Base-by-base conservation (phyloP, 768 basidiomycete species). In the Coprinellus micaceus region DNA sequence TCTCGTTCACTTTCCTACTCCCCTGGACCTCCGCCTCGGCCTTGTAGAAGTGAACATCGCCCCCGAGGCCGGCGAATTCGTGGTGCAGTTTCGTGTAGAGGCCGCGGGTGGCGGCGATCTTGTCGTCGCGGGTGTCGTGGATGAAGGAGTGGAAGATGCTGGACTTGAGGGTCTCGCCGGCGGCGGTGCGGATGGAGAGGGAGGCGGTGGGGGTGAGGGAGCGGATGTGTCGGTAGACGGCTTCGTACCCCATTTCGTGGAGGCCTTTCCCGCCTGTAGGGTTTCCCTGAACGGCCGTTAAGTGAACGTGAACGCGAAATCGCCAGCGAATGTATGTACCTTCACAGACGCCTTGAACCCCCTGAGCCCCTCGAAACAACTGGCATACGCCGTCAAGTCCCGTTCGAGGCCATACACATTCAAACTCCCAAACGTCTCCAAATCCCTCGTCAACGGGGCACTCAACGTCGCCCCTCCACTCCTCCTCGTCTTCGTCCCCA, bases 181-280 rank as follows among this genome's bases (percentile, higher is more conserved):
- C 94, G 1, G 88, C 80, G 65, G 90, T 82, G 29, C 97, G 86
- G 53, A 96, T 89, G 57, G 93, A 95, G 40, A 95, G 75, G 2
- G 91, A 94, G 24, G 94, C 96, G 1, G 82, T 78, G 1, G 91
- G 83, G 7, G 79, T 73, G 26, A 98, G 77, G 41, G 79, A 77
- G 5, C 85, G 80, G 21, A 98, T 79, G 55, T 91, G 86, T 45
- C 97, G 77, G 52, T 90, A 70, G 2, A 89, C 84, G 17, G 83
- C 85, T 66, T 98, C 93, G 63, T 96, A 98, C 5, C 86, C 83
- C 11, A 94, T 60, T 65, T 97, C 92, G 64, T 97, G 91, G 57
- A 77, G 65, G 3, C 85, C 84, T 24, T 63, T 64, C 21, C 58
- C 58, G 10, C 13, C 10, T 6, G 63, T 65, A 44, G 65, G 61